phyloP scores from a whole-genome alignment of 257 asterid genomes.

The Plantago elongata region DNA sequence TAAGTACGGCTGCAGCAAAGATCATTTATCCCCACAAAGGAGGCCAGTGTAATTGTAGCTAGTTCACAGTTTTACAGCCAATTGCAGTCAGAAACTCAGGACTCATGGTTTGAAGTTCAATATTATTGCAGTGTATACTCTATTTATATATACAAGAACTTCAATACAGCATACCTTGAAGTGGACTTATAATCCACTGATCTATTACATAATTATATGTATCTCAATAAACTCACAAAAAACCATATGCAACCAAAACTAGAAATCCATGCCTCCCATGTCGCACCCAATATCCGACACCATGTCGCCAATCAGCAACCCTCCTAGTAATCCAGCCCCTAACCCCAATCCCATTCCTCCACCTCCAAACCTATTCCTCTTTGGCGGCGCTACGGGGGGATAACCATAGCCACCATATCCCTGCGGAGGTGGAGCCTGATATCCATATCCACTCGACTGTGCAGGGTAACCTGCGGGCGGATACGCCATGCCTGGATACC shows the following conservation, averaged over 20 bases:
- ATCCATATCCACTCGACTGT: constrained; percentile 33
- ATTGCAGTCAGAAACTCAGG: too few relatives aligned
- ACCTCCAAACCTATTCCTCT: constrained; percentile 48
- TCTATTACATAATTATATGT: not conserved
- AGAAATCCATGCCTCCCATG: constrained; percentile 25
- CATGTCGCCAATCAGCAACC: constrained; percentile 80
- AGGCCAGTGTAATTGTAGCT: too few relatives aligned
- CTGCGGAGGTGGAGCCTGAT: constrained; percentile 33
- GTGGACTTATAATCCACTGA: too few relatives aligned
- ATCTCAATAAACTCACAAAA: not conserved
- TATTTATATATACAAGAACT: too few relatives aligned
- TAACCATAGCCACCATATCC: constrained; percentile 41
- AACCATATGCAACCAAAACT: not conserved
- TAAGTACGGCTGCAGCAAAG: too few relatives aligned
- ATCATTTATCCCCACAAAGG: too few relatives aligned
- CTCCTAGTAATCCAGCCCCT: constrained; percentile 91
- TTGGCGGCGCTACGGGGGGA: constrained; percentile 41
- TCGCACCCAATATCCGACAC: constrained; percentile 39
- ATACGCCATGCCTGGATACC: constrained; percentile 35
- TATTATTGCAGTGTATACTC: too few relatives aligned
- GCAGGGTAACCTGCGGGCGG: constrained; percentile 27
- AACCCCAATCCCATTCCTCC: constrained; percentile 75
- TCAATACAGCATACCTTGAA: too few relatives aligned
- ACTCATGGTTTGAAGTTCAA: too few relatives aligned
- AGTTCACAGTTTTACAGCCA: too few relatives aligned